Base-by-base conservation (phyloP, 495 filamentous ascomycete genomes). In the Aspergillus wentii region DNA sequence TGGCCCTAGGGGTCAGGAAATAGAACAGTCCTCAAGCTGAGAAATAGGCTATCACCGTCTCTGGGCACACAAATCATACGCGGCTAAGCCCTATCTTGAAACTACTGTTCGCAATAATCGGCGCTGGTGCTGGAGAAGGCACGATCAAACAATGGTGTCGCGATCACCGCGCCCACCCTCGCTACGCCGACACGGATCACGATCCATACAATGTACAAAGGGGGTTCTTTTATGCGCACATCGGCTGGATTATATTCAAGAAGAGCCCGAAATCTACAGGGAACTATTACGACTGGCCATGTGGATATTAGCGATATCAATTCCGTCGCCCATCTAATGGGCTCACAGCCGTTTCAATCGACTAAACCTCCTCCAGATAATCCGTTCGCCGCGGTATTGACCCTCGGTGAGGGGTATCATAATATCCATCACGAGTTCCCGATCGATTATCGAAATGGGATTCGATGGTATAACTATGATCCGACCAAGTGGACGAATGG, bases 371-470 rank as follows among this genome's bases (percentile, higher is more conserved):
- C 88, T 40, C 79, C 88, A 35, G 88, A 95, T 52, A 86, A 94
- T 65, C 72, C 90, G 54, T 75, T 95, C 59, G 92, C 87, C 26
- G 88, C 88, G 29, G 66, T 94, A 16, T 79, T 90, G 31, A 94
- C 88, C 15, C 82, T 95, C 17, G 88, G 88, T 20, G 88, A 95
- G 61, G 88, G 88, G 33, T 95, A 94, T 65, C 87, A 94, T 73
- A 92, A 90, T 66, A 94, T 95, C 78, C 88, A 95, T 69, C 88
- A 95, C 70, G 88, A 95, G 60, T 95, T 95, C 64, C 88, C 88
- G 18, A 86, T 84, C 8, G 88, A 95, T 58, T 94, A 94, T 77
- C 85, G 88, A 56, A 95, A 95, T 62, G 88, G 85, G 27, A 88
- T 94, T 44, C 68, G 91, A 52, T 94, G 86, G 85, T 82, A 79